Evolutionary conservation across 2,329 filamentous ascomycete genomes (phyloP), one percentile per base, ranked within the genome.

Genomic region (Phaeosphaeriaceae sp.): DNA sequence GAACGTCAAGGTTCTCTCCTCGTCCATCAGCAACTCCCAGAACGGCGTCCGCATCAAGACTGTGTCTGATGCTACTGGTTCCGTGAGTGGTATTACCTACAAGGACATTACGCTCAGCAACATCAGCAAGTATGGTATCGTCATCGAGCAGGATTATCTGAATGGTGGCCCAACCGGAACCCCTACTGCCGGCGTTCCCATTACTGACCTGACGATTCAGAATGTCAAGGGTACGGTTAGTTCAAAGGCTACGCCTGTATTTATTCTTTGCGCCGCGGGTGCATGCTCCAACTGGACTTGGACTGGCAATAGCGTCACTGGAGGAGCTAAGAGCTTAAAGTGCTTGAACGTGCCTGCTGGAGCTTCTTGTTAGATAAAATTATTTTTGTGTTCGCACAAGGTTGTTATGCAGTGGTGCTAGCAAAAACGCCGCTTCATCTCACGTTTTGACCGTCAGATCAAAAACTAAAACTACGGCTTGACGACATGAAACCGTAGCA

Each of bases 41-140:
- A 83, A 84, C 66, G 83, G 81, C 46, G 74, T 84, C 41, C 82
- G 83, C 50, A 79, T 86, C 72, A 86, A 86, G 75, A 82, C 80
- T 9, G 77, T 81, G 20, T 77, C 71, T 35, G 77, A 73, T 42
- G 76, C 76, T 3, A 83, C 79, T 0, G 83, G 83, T 36, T 72
- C 73, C 6, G 80, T 86, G 48, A 72, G 66, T 29, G 76, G 75
- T 50, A 51, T 81, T 45, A 75, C 73, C 17, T 82, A 79, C 69
- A 66, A 71, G 51, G 76, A 79, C 58, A 81, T 81, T 52, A 69
- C 67, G 3, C 60, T 82, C 33, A 67, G 64, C 29, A 71, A 73
- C 42, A 79, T 80, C 52, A 62, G 69, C 26, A 74, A 75, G 52
- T 81, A 81, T 58, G 79, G 79, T n/a, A 79, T 82, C 47, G 78